Evolutionary conservation across 805 yeast species (phyloP).

Genomic region (Saturnispora saitoi): DNA sequence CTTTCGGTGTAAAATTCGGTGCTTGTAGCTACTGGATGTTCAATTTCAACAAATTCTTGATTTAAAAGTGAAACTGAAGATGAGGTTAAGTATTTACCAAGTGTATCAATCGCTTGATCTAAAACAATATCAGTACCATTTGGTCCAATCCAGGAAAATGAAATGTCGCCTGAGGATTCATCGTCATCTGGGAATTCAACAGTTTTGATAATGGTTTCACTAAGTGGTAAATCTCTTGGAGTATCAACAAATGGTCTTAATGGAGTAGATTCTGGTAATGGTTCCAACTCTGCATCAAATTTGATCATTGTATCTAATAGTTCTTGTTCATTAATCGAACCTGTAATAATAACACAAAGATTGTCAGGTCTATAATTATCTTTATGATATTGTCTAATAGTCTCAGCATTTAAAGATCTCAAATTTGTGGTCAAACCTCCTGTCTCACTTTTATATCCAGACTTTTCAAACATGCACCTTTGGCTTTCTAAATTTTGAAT

Average conservation of each 20-base stretch:
- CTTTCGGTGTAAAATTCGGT: slow-evolving; percentile 68
- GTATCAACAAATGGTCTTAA: slow-evolving; percentile 79
- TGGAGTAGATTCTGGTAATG: slow-evolving; percentile 29
- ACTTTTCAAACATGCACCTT: slow-evolving; percentile 45
- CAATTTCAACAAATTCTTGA: slow-evolving; percentile 67
- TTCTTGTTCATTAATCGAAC: slow-evolving; percentile 72
- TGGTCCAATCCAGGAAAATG: slow-evolving; percentile 80
- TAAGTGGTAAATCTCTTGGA: slow-evolving; percentile 35
- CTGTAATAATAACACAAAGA: slow-evolving; percentile 74
- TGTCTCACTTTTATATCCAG: slow-evolving; percentile 89
- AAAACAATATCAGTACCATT: slow-evolving; percentile 39
- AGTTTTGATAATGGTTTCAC: slow-evolving; percentile 34
- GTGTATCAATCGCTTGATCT: slow-evolving; percentile 61
- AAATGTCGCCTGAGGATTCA: slow-evolving; percentile 71
- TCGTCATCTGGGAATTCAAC: slow-evolving; percentile 85
- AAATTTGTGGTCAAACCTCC: slow-evolving; percentile 82
- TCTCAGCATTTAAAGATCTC: slow-evolving; percentile 61
- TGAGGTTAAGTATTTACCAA: slow-evolving; percentile 68
- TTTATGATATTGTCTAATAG: slow-evolving; percentile 69
- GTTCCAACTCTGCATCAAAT: slow-evolving; percentile 53
- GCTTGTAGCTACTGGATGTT: slow-evolving; percentile 71
- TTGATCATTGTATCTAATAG: slow-evolving; percentile 48
- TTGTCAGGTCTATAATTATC: slow-evolving; percentile 74
- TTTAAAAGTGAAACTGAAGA: slow-evolving; percentile 70
- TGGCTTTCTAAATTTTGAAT: slow-evolving; percentile 52